Conservation (phyloP, 192 early-diverging fungal genomes). For the Coemansia sp. region DNA sequence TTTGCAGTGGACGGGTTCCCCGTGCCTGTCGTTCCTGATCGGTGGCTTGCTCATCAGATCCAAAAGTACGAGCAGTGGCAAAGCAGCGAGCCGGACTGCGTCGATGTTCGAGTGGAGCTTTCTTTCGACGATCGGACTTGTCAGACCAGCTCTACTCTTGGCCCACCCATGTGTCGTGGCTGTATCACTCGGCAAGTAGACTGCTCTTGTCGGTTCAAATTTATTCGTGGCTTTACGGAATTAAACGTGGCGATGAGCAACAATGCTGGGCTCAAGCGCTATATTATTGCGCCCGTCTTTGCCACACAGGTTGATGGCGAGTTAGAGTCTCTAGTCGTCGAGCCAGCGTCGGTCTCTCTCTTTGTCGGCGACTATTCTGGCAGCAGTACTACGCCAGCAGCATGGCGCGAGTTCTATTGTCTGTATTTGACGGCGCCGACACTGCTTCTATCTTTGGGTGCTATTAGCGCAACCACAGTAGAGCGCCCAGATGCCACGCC, state of each 20-base stretch:
- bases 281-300: slow-evolving; percentile 14
- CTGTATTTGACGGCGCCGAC: slow-evolving; percentile 8
- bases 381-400: background rate
- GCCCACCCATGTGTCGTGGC: slow-evolving; percentile 12
- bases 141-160: background rate
- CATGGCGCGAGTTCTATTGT: slow-evolving; percentile 18
- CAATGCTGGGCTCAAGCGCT: background rate
- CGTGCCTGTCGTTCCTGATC: slow-evolving; percentile 13
- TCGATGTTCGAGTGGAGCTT: background rate
- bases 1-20: slow-evolving; percentile 19
- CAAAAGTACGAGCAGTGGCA: slow-evolving; percentile 12
- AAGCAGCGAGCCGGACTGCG: background rate
- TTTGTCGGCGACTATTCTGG: background rate
- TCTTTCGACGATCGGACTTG: background rate
- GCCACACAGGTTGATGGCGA: background rate
- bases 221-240: slow-evolving; percentile 6
- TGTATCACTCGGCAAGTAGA: slow-evolving; percentile 20
- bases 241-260: background rate
- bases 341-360: background rate
- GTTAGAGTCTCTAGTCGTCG: background rate
- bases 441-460: background rate
- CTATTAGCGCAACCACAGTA: background rate
- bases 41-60: slow-evolving; percentile 13
- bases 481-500: background rate
- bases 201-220: slow-evolving; percentile 11